Base-by-base conservation (phyloP, 495 filamentous ascomycete genomes). In the Haplographium delicatum region DNA sequence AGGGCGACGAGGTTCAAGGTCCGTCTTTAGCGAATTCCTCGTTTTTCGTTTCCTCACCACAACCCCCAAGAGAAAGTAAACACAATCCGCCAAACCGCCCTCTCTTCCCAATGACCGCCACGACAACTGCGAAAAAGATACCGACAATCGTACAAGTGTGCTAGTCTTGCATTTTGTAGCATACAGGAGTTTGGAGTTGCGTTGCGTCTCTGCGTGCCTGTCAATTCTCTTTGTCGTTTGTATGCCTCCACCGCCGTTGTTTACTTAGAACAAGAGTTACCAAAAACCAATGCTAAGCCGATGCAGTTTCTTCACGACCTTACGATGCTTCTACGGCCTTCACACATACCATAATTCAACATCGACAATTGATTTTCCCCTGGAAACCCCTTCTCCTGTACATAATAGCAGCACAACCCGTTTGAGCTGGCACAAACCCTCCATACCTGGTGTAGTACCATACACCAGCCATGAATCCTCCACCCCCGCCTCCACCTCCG, bases 401-500 rank as follows among this genome's bases (percentile, higher is more conserved):
- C 43, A 40, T 31, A 54, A 31, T 20, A 10, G 39, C 28, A n/a
- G n/a, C n/a, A n/a, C n/a, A n/a, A n/a, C n/a, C n/a, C 40, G 13
- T 34, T 38, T 24, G 34, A 28, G 15, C 46, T 53, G 50, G 44
- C 4, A 44, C 50, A 53, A 30, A 27, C 20, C 13, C 6, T 22
- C 25, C 44, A 15, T 16, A 23, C 16, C 50, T 47, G 38, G 49
- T 47, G 34, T 49, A 51, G 50, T 27, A 30, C 15, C 46, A 34
- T 10, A 19, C 42, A 27, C 38, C 27, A 38, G 33, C 25, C 5
- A 77, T 78, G 73, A 72, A 66, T 61, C 62, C 70, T 49, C 73
- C 72, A 50, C 75, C 75, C 40, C 81, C 82, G 48, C 83, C 84
- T 11, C 79, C 80, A 18, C 85, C 82, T 54, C 81, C 82, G 27